Evolutionary conservation across 208 protist species (phyloP).

Genomic region (Wallacemonas sp.): DNA sequence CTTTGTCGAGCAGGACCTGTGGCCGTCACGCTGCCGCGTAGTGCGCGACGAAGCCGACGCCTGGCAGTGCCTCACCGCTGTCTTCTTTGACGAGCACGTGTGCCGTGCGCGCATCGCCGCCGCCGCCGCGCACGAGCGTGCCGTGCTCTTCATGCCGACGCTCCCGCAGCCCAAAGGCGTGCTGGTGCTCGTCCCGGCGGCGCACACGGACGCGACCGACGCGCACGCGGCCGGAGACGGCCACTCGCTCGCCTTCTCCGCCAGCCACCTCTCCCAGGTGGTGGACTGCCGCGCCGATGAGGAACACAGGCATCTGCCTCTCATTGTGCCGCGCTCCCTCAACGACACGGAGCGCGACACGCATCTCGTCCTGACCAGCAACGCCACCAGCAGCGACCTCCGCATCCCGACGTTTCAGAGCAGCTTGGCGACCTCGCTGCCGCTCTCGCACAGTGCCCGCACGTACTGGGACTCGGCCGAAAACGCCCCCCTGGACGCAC

Average conservation of each 20-base stretch:
- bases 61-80: conserved; percentile 3
- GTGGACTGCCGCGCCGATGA: background rate
- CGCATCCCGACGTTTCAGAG: conserved; percentile 10
- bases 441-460: background rate
- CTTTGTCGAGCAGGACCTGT: background rate
- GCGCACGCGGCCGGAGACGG: background rate
- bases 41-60: background rate
- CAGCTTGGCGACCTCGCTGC: background rate
- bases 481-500: conserved; percentile 3
- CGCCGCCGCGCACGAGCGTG: background rate
- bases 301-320: background rate
- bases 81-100: conserved; percentile 5
- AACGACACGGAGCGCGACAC: background rate
- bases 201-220: background rate
- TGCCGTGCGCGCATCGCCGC: background rate
- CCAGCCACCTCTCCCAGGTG: conserved; percentile 13
- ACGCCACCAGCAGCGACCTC: conserved; percentile 11
- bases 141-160: background rate
- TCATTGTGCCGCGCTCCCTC: background rate
- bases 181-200: background rate
- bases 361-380: conserved; percentile 1
- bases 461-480: conserved; percentile 12
- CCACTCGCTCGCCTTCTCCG: background rate
- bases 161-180: conserved; percentile 1
- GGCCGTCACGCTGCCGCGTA: background rate